Base-by-base conservation (phyloP, 192 early-diverging fungal genomes). In the Coemansia sp. region DNA sequence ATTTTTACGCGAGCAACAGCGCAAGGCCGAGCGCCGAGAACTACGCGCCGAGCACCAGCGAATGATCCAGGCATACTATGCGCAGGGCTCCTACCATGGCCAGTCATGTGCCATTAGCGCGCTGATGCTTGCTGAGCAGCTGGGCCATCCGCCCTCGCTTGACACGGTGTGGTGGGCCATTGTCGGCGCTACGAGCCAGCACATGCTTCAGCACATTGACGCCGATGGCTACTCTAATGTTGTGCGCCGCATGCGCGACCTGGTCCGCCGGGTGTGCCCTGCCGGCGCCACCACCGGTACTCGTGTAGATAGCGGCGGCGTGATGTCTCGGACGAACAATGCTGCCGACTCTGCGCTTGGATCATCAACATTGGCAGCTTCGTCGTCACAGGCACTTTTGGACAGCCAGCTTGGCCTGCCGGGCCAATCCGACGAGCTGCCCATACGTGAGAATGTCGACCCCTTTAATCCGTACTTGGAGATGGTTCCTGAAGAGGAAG, bases 161-260 rank as follows among this genome's bases (percentile, higher is more conserved):
- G 88, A 93, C 27, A 64, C 88, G 11, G 66, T 93, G 21, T 97
- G 94, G 94, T 91, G 80, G 19, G 87, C 94, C 0, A 90, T 94
- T 9, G 74, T 90, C 5, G 90, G 89, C 4, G 61, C 92, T 10
- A 88, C 90, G 17, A 82, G 87, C 32, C 90, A 93, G 66, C 90
- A 84, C 39, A 36, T 89, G 15, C 70, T 84, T 60, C 88, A 91
- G 49, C 81, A 81, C 8, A 87, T 92, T 35, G 80, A 82, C 49
- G 79, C 79, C 15, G 48, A 71, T 9, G 82, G 80, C n/a, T 94
- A 95, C 69, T 53, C 79, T 26, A 64, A 73, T 2, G 75, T 82
- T 3, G 82, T 89, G 5, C 65, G 78, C 22, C 55, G 70, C 4
- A 85, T 84, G 63, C 86, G 83, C 42, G 87, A 89, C 31, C 85